A percentile compares a stretch with the other conserved stretches of the same genome.
Evolutionary conservation across 2,329 filamentous ascomycete genomes (phyloP).

Genomic region (Colletotrichum karsti): DNA sequence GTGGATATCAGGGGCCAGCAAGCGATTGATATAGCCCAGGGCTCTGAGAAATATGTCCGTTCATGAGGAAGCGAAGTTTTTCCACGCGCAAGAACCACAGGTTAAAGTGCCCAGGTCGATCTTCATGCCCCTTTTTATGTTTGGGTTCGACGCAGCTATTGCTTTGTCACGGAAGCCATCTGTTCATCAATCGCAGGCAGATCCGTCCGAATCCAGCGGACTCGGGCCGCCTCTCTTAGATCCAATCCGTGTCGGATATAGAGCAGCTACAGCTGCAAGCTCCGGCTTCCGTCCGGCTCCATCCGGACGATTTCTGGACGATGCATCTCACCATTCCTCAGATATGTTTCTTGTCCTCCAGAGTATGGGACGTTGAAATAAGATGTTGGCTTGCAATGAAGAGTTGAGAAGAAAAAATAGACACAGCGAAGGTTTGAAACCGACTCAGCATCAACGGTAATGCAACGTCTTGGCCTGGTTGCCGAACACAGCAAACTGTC

Average conservation of each 20-base stretch:
- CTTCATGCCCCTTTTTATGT: neutral
- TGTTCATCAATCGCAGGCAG: neutral
- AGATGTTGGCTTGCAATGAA: no score
- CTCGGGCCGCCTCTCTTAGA: neutral
- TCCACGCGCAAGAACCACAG: neutral
- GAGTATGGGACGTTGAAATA: no score
- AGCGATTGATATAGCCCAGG: neutral
- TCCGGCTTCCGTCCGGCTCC: no score
- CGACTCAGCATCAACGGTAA: neutral
- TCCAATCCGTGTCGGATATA: slow-evolving; percentile 5
- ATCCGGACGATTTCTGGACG: neutral
- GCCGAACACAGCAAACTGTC: neutral
- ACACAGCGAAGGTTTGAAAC: neutral
- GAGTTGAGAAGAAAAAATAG: neutral
- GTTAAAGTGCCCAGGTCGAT: neutral
- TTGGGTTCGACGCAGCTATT: neutral
- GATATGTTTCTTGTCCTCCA: no score
- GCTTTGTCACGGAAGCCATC: neutral
- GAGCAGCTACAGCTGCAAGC: neutral
- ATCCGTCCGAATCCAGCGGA: neutral
- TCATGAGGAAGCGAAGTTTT: neutral
- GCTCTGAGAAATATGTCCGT: neutral
- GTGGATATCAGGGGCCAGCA: neutral
- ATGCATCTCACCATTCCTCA: no score
- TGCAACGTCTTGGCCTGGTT: neutral